A percentile compares a stretch with the other conserved stretches of the same genome.
Conservation (phyloP, 495 filamentous ascomycete species). For the Trichocladium antarcticum region DNA sequence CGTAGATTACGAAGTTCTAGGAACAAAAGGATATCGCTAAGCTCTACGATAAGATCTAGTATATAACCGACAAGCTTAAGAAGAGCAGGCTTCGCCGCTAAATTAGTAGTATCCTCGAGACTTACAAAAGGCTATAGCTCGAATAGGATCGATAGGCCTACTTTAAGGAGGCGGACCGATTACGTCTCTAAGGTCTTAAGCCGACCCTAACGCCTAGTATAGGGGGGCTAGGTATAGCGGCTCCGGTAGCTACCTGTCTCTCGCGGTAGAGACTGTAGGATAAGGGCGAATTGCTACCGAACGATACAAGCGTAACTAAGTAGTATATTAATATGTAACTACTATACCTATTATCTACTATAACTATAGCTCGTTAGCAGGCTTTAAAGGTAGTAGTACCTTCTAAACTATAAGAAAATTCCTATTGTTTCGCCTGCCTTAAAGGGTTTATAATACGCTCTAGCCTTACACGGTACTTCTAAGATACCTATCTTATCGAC, state of each 20-base stretch:
- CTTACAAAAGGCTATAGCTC: conserved; percentile 8
- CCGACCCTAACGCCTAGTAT: conserved; percentile 2
- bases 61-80: conserved; percentile 3
- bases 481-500: conserved; percentile 6
- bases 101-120: conserved; percentile 1
- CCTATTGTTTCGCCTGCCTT: conserved; percentile 6
- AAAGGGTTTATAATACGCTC: conserved; percentile 4
- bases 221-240: conserved; percentile 4
- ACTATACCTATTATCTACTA: conserved; percentile 5
- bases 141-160: conserved; percentile 8
- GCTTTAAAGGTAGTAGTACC: background rate
- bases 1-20: conserved; percentile 6
- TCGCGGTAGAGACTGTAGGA: background rate
- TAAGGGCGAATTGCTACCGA: background rate
- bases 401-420: background rate
- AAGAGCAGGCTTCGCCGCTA: conserved; percentile 7
- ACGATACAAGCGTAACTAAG: conserved; percentile 4
- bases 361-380: background rate
- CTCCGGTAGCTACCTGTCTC: conserved; percentile 4
- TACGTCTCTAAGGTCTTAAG: conserved; percentile 9
- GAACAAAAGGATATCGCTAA: conserved; percentile 9
- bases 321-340: conserved; percentile 4
- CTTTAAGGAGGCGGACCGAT: conserved; percentile 10
- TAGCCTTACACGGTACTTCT: conserved; percentile 7
- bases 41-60: conserved; percentile 2